Evolutionary conservation across 2,329 filamentous ascomycete genomes (phyloP), one percentile per base, ranked within the genome.

Genomic region (Capronia epimyces): DNA sequence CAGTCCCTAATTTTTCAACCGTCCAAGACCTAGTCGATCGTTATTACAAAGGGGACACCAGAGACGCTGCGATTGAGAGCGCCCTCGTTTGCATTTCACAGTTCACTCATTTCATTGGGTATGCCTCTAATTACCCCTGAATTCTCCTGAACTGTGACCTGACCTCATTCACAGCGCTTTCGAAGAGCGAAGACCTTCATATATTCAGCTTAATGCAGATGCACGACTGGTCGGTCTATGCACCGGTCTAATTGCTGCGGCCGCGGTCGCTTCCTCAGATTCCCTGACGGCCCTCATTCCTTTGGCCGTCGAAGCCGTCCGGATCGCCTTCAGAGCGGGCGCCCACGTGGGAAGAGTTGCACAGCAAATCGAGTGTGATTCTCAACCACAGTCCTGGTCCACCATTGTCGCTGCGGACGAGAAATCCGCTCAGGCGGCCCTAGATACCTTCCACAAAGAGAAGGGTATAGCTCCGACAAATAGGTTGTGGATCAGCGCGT

Each of bases 401-500:
- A 67, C 65, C 13, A 62, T 72, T 29, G 59, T 71, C 27, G 69
- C 67, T n/a, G 66, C 68, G 21, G 61, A 63, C 46, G 58, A 60
- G 46, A 62, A 60, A 45, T 60, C 60, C 12, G 58, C 58, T 3
- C 58, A 60, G 39, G 47, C 54, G 22, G 61, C 60, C 16, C 50
- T 63, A 37, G 59, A 62, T 37, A 52, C 48, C 16, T 60, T 71
- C 16, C 63, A 64, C 15, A 64, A 68, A 49, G 53, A 59, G 24
- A 65, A 68, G 63, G 70, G 69, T 32, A 75, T 79, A 52, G 68
- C 77, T 36, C 66, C 66, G 15, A 74, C 76, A 39, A 75, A 69
- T 50, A 74, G 70, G 56, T 76, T 78, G 2, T 82, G 80, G 66
- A 70, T 82, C 63, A 81, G 78, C 61, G 78, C 78, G 13, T 73